A percentile compares a stretch with the other conserved stretches of the same genome.
Conservation (phyloP, 345 rosid species). For the Lepidium didymum region DNA sequence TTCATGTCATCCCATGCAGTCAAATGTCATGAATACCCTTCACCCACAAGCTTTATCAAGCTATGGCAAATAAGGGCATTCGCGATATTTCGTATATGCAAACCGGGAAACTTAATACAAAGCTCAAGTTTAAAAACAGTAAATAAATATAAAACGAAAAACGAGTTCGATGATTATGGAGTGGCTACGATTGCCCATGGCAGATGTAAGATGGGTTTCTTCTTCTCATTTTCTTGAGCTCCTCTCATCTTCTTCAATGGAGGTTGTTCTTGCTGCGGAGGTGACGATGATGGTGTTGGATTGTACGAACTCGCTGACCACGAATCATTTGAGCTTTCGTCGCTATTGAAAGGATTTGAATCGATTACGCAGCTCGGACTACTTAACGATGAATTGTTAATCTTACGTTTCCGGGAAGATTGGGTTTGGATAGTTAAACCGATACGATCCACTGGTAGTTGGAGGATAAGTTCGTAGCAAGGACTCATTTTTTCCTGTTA, state of each 20-base stretch:
- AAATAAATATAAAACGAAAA: neutral
- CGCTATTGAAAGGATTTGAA: slow-evolving; percentile 36
- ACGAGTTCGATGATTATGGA: slow-evolving; percentile 16
- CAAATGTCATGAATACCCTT: slow-evolving; percentile 31
- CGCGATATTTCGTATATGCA: slow-evolving; percentile 35
- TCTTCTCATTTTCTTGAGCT: slow-evolving; percentile 28
- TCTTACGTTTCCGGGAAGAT: slow-evolving; percentile 49
- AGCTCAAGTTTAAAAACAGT: neutral
- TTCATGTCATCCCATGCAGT: slow-evolving; percentile 27
- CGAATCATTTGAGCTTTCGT: slow-evolving; percentile 43
- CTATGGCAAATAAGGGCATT: slow-evolving; percentile 25
- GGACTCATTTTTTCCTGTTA: slow-evolving; percentile 53
- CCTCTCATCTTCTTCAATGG: slow-evolving; percentile 53
- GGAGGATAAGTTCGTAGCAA: slow-evolving; percentile 49
- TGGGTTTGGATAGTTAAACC: neutral
- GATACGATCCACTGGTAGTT: slow-evolving; percentile 18
- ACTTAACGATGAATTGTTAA: slow-evolving; percentile 23
- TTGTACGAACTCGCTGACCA: slow-evolving; percentile 38
- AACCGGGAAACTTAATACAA: slow-evolving; percentile 14
- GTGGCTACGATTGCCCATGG: slow-evolving; percentile 28
- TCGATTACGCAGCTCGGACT: slow-evolving; percentile 72
- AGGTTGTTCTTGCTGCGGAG: slow-evolving; percentile 23
- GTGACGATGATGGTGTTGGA: neutral
- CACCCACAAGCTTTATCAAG: neutral
- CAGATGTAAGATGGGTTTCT: slow-evolving; percentile 20